Evolutionary conservation across 2,329 filamentous ascomycete genomes (phyloP).

Genomic region (Pseudopithomyces chartarum): DNA sequence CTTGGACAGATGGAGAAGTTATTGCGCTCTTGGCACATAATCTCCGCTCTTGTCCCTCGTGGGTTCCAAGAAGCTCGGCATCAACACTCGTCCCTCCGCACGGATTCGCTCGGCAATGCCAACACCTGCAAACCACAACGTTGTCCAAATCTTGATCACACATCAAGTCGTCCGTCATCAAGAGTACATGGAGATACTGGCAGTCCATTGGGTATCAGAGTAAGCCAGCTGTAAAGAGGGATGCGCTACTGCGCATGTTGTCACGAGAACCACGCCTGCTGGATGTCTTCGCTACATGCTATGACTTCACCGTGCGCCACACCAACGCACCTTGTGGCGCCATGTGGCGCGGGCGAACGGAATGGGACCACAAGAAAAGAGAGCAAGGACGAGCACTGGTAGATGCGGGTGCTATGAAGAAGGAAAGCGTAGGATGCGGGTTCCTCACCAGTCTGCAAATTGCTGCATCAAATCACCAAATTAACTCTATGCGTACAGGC

Average conservation of each 20-base stretch:
- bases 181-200: neutral
- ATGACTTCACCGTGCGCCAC: constrained; percentile 7
- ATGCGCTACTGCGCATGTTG: neutral
- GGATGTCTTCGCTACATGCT: neutral
- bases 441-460: too few relatives aligned
- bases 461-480: too few relatives aligned
- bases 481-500: too few relatives aligned
- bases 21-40: constrained; percentile 3
- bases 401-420: neutral
- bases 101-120: neutral
- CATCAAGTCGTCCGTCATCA: neutral
- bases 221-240: neutral
- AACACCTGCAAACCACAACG: neutral
- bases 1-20: neutral
- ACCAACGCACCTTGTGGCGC: neutral
- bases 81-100: neutral
- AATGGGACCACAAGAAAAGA: neutral
- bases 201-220: neutral
- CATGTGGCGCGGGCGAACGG: neutral
- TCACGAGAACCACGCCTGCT: neutral
- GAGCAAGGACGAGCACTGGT: neutral
- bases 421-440: too few relatives aligned
- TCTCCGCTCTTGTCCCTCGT: neutral
- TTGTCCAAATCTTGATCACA: neutral
- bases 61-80: neutral